Percentiles rank a stretch among this genome's conserved stretches.
Evolutionary conservation across 1,284 basidiomycete species (phyloP).

Genomic region (Melampsora abietis-canadensis): DNA sequence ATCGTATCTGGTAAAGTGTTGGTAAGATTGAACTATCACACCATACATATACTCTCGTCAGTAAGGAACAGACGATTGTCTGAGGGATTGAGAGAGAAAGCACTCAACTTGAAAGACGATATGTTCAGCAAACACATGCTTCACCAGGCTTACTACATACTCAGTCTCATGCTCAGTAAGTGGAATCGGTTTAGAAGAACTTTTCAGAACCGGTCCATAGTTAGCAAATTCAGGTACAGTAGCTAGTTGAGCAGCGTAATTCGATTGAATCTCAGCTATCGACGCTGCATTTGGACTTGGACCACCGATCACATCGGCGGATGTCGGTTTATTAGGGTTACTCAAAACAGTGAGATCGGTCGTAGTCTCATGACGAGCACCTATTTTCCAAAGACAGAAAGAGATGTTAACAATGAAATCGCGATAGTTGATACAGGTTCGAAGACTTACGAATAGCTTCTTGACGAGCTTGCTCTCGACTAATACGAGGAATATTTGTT

Average conservation of each 20-base stretch:
- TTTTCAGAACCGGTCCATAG: slow-evolving; percentile 85
- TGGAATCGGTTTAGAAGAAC: slow-evolving; percentile 72
- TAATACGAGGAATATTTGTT: slow-evolving; percentile 80
- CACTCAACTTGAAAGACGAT: slow-evolving; percentile 82
- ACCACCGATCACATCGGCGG: slow-evolving; percentile 61
- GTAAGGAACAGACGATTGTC: no score
- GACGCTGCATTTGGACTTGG: slow-evolving; percentile 63
- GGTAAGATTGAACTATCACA: slow-evolving; percentile 38
- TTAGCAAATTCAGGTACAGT: slow-evolving; percentile 78
- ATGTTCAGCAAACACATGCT: slow-evolving; percentile 94
- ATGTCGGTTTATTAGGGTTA: slow-evolving; percentile 52
- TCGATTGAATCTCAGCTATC: slow-evolving; percentile 75
- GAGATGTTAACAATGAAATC: slow-evolving; percentile 37
- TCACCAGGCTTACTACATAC: slow-evolving; percentile 93
- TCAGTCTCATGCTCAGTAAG: slow-evolving; percentile 97
- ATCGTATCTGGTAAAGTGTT: slow-evolving; percentile 92
- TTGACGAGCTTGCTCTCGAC: slow-evolving; percentile 78
- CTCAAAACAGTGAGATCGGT: slow-evolving; percentile 41
- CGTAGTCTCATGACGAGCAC: slow-evolving; percentile 40
- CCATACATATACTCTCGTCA: background rate
- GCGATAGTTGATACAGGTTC: slow-evolving; percentile 6
- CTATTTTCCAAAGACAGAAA: slow-evolving; percentile 4
- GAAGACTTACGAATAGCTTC: slow-evolving; percentile 72
- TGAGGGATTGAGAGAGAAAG: background rate
- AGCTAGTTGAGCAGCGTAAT: slow-evolving; percentile 78